A percentile compares a stretch with the other conserved stretches of the same genome.
These are phyloP conservation scores for Candida insectalens DNA, from an alignment of 805 yeast species.

Conservation along the genomic window DNA sequence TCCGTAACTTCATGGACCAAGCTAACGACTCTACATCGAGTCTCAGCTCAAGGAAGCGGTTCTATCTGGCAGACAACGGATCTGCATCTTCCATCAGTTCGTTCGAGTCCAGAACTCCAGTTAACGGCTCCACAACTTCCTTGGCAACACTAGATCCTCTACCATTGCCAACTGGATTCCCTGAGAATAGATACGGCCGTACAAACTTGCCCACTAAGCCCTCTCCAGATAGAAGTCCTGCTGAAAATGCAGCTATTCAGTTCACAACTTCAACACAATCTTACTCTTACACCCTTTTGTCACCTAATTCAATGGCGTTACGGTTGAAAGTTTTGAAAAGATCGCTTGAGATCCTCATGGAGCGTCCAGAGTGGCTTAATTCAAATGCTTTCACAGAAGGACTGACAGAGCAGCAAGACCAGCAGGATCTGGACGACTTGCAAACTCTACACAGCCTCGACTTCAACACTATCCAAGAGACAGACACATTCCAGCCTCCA, in stretches of 20 bases:
- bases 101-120: not conserved
- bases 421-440: not conserved
- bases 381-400: slow-evolving; percentile 20
- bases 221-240: slow-evolving; percentile 2
- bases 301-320: slow-evolving; percentile 72
- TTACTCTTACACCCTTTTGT: slow-evolving; percentile 73
- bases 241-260: slow-evolving; percentile 21
- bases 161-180: not conserved
- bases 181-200: not conserved
- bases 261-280: slow-evolving; percentile 81
- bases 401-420: not conserved
- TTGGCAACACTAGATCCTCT: not conserved
- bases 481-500: not conserved
- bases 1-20: slow-evolving; percentile 7
- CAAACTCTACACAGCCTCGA: no score
- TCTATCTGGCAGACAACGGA: slow-evolving; percentile 7
- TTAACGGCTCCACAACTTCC: not conserved
- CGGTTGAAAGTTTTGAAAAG: slow-evolving; percentile 66
- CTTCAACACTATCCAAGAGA: not conserved
- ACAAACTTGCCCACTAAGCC: not conserved
- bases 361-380: slow-evolving; percentile 38
- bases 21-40: slow-evolving; percentile 7
- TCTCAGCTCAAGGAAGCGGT: slow-evolving; percentile 5
- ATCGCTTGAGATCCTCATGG: slow-evolving; percentile 63
- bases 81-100: not conserved